Evolutionary conservation across 345 rosid genomes (phyloP).

Genomic region (Citrus sp.): DNA sequence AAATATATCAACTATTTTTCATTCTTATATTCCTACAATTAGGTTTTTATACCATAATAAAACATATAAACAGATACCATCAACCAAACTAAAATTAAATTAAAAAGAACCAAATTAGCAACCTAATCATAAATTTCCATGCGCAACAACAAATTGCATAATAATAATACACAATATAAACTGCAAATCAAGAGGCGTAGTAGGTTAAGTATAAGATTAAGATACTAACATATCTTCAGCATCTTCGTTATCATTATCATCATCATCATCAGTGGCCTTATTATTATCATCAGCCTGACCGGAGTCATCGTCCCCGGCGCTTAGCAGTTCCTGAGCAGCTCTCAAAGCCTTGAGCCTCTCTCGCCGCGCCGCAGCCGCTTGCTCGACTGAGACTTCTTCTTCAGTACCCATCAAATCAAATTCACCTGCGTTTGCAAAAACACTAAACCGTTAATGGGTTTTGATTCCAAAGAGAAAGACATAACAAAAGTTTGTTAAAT

Average conservation of each 20-base stretch:
- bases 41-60: background rate
- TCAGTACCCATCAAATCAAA: conserved; percentile 43
- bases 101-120: background rate
- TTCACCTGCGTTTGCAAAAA: background rate
- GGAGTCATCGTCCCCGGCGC: conserved; percentile 41
- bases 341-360: conserved; percentile 79
- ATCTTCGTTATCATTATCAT: background rate
- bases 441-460: background rate
- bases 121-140: background rate
- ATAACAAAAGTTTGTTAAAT: no score
- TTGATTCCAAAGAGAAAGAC: background rate
- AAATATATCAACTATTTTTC: background rate
- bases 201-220: background rate
- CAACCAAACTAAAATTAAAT: background rate
- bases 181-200: background rate
- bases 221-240: conserved; percentile 19
- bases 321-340: conserved; percentile 67
- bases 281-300: conserved; percentile 31
- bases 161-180: no score
- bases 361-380: conserved; percentile 62
- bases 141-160: background rate
- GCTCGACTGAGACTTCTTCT: conserved; percentile 59
- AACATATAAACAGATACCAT: background rate
- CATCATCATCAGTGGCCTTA: background rate
- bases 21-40: background rate